Evolutionary conservation across 2,329 filamentous ascomycete species (phyloP), one percentile per base, ranked within the genome.

Genomic region (Curvularia verruculosa): DNA sequence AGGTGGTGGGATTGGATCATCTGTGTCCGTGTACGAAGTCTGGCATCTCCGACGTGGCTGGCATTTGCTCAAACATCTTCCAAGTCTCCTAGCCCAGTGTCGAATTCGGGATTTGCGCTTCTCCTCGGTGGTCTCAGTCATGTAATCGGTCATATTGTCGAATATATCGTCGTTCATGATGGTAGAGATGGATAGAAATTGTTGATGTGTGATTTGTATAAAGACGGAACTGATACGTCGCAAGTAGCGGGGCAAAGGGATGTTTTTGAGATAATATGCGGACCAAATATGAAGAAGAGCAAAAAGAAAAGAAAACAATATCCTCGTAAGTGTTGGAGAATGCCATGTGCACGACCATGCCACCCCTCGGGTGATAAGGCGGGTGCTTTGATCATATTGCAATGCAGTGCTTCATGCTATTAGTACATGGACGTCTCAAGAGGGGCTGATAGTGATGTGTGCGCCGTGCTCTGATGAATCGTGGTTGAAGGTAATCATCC

Each of bases 81-180:
- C 46, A 9, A 58, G 44, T 40, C 45, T 58, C 40, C 40, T 54
- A 12, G 55, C 46, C 55, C 55, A 58, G 29, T 36, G 45, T 8
- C 31, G 40, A 40, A 58, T 41, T 12, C 46, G 44, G 10, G 51
- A 50, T 44, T 50, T 40, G 40, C 46, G 55, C 18, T 58, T 58
- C 21, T 36, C 23, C 13, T 50, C 28, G 3, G 34, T 21, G 40
- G 46, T 54, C 28, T 10, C 40, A n/a, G 34, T 19, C 12, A 29
- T 49, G 15, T 15, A 8, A 2, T 43, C 40, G 10, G 12, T 26
- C 23, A 43, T 18, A 26, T 23, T n/a, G 13, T 23, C 40, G 23
- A 26, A n/a, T n/a, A 26, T 43, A n/a, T 26, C 23, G 40, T 43
- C 40, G 21, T 43, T 43, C 40, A 43, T 43, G 23, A 8, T 43